A percentile compares a stretch with the other conserved stretches of the same genome.
Conservation (phyloP, 1,284 basidiomycete species). For the Trametes sp. region DNA sequence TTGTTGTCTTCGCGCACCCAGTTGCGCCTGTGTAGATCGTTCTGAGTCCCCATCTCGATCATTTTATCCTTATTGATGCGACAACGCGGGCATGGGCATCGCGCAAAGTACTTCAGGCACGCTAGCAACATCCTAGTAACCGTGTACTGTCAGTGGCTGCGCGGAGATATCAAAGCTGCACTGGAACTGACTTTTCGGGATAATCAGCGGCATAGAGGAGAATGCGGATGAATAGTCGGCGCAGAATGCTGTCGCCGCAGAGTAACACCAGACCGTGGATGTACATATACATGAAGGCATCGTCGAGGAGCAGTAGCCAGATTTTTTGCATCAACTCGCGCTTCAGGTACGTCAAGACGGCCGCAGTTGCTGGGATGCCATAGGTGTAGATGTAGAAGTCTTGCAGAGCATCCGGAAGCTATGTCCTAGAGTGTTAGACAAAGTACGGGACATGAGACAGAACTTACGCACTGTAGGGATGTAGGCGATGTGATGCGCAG, state of each 20-base stretch:
- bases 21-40: conserved; percentile 15
- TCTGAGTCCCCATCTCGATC: conserved; percentile 21
- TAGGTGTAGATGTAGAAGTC: not conserved
- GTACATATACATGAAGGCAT: conserved; percentile 38
- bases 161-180: not conserved
- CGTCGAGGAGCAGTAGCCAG: conserved; percentile 34
- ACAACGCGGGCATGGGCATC: conserved; percentile 42
- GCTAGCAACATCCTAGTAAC: not conserved
- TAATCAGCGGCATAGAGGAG: conserved; percentile 44
- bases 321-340: conserved; percentile 38
- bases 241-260: conserved; percentile 29
- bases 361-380: not conserved
- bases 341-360: conserved; percentile 31
- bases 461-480: conserved; percentile 38
- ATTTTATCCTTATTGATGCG: no score
- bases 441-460: not conserved
- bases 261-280: conserved; percentile 39
- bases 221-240: conserved; percentile 30
- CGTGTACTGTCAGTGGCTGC: no score
- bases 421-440: not conserved
- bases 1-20: conserved; percentile 16
- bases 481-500: conserved; percentile 38
- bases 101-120: conserved; percentile 17
- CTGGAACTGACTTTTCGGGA: conserved; percentile 33
- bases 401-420: conserved; percentile 16